Evolutionary conservation across 495 filamentous ascomycete genomes (phyloP), one percentile per base, ranked within the genome.

Genomic region (Immersiella caudata): DNA sequence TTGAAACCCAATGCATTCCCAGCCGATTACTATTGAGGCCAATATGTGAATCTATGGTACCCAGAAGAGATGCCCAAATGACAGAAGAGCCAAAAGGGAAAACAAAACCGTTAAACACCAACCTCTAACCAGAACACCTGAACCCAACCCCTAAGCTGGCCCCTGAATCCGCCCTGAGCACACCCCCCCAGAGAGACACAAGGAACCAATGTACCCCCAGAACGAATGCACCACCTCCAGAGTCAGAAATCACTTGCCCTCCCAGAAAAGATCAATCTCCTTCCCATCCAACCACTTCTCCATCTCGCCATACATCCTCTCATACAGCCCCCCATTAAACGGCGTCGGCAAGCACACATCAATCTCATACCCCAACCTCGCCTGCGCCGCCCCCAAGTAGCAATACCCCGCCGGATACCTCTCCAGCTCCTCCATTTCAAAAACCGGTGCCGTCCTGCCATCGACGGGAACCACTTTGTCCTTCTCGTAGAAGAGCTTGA

Each of bases 401-500:
- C 81, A 79, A 73, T 89, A 89, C 2, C 87, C 87, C 67, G 79
- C 76, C 3, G 86, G 85, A 69, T 82, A 87, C 20, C 64, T 70
- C 33, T 79, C 74, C 55, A 90, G 73, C 69, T 80, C 79, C 26
- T 79, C 79, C 59, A 79, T 76, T 68, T 83, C 74, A 22, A 89
- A 78, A 4, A 24, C 67, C 0, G 88, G 87, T 8, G 82, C 73
- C 16, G 79, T 81, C 51, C 75, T 76, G 33, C 85, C 84, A 69
- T 87, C 84, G 24, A 85, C 82, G 22, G 84, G 82, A 27, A 89
- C 78, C 49, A 90, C 70, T 73, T 89, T 89, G 77, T 90, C 88
- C 80, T 90, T 90, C 74, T 88, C 87, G 71, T 90, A 90, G 80
- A 87, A 88, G 62, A 88, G 82, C 65, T 87, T 82, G 69, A 88